Conservation (phyloP, 1,284 basidiomycete species). For the Cryptococcus wingfieldii region DNA sequence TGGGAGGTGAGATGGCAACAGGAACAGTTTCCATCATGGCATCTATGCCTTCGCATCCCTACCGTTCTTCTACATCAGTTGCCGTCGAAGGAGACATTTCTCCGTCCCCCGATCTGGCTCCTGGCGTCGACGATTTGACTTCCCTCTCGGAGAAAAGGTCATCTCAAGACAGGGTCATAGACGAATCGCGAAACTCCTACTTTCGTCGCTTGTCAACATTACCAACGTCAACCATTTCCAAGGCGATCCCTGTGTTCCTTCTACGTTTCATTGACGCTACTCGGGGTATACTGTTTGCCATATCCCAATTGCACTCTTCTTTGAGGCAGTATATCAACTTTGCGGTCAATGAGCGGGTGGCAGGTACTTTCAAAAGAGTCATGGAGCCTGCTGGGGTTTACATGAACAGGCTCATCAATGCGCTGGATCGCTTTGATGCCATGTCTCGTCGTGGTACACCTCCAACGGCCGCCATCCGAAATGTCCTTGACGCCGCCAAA, state of each 20-base stretch:
- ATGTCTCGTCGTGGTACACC: constrained; percentile 64
- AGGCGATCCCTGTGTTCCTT: constrained; percentile 68
- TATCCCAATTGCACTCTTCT: constrained; percentile 87
- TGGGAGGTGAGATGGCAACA: constrained; percentile 19
- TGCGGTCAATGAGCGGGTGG: constrained; percentile 79
- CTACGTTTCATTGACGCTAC: constrained; percentile 77
- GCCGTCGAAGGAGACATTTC: too few species aligned
- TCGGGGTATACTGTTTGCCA: constrained; percentile 85
- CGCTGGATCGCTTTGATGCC: constrained; percentile 88
- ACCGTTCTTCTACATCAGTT: too few species aligned
- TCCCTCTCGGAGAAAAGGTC: constrained; percentile 10
- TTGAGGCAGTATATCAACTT: constrained; percentile 84
- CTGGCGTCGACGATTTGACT: too few species aligned
- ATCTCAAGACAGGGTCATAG: constrained; percentile 39
- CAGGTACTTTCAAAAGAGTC: constrained; percentile 73
- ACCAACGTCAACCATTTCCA: constrained; percentile 62
- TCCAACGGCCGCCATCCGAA: constrained; percentile 64
- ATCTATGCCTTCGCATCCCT: too few species aligned
- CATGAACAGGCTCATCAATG: constrained; percentile 78
- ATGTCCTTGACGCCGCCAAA: constrained; percentile 75
- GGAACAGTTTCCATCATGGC: constrained; percentile 16
- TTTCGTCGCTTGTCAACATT: constrained; percentile 79
- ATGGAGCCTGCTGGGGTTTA: constrained; percentile 78
- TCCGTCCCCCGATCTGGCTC: too few species aligned
- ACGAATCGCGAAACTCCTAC: constrained; percentile 84